These are phyloP conservation scores for Fusarium sp. DNA, from an alignment of 2,329 filamentous ascomycete species.

Conservation along the genomic window DNA sequence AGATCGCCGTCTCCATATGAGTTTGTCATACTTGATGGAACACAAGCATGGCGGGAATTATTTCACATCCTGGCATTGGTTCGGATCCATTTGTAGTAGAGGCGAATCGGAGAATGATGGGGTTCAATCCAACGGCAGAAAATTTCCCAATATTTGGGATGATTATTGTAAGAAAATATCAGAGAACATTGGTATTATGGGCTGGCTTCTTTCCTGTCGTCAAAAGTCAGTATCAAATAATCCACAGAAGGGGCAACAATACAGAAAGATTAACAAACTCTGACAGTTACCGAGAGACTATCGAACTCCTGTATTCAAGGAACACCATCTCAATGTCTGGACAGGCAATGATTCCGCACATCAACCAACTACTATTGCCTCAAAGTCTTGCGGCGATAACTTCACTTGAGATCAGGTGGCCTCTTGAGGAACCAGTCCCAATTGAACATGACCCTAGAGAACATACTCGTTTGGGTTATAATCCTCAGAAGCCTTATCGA, in stretches of 20 bases:
- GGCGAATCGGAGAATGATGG: no score
- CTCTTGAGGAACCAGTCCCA: not conserved
- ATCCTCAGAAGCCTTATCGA: not conserved
- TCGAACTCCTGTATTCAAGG: conserved; percentile 11
- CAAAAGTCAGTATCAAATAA: conserved; percentile 15
- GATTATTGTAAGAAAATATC: no score
- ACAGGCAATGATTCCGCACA: not conserved
- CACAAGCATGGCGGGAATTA: not conserved
- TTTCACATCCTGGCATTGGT: not conserved
- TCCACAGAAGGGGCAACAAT: no score
- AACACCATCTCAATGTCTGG: conserved; percentile 10
- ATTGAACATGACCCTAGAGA: no score
- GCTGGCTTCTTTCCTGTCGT: conserved; percentile 19
- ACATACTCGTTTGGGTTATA: no score
- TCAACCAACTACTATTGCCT: not conserved
- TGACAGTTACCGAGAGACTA: conserved; percentile 4
- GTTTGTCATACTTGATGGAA: not conserved
- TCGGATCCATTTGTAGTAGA: not conserved
- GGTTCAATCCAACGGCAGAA: no score
- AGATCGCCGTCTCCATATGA: not conserved
- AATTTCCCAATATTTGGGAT: not conserved
- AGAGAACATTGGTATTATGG: not conserved
- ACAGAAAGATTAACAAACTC: not conserved
- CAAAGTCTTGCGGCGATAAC: not conserved
- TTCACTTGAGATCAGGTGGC: conserved; percentile 10